A percentile compares a stretch with the other conserved stretches of the same genome.
Evolutionary conservation across 129 eudicot genomes (phyloP).

Genomic region (Cynara cardunculus): DNA sequence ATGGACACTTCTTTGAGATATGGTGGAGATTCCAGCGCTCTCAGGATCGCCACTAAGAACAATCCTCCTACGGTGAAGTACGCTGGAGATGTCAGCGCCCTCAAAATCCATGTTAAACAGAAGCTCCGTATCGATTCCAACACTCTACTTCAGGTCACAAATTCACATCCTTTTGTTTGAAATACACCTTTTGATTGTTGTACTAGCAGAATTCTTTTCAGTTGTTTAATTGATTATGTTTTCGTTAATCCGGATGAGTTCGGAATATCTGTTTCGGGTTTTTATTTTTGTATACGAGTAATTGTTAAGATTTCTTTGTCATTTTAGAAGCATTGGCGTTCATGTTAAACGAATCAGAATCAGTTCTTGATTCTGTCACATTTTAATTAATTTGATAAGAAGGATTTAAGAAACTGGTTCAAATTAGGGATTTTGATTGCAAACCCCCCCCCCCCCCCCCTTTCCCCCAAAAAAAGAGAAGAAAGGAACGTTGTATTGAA

Average conservation of each 20-base stretch:
- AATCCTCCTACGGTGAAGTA: conserved; percentile 14
- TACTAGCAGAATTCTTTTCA: not conserved
- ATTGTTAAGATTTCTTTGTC: not conserved
- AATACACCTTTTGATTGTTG: not conserved
- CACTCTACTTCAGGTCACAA: conserved; percentile 33
- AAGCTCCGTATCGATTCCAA: conserved; percentile 47
- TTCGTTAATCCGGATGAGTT: not conserved
- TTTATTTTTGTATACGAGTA: not conserved
- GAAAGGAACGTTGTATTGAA: too few relatives aligned
- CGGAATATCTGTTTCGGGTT: not conserved
- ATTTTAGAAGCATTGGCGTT: not conserved
- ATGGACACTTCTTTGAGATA: conserved; percentile 91
- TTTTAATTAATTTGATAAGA: not conserved
- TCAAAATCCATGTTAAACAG: conserved; percentile 69
- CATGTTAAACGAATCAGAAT: not conserved
- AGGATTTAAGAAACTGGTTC: not conserved
- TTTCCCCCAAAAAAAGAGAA: too few relatives aligned
- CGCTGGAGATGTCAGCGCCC: conserved; percentile 19
- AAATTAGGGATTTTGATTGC: conserved; percentile 4
- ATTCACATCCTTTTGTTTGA: not conserved
- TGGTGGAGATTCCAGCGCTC: conserved; percentile 63
- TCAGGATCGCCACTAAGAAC: conserved; percentile 14
- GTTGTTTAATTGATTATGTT: not conserved
- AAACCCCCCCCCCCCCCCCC: not conserved
- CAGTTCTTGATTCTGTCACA: not conserved